These are phyloP conservation scores for Aspergillus tamarii DNA, from an alignment of 2,329 filamentous ascomycete species.

Conservation along the genomic window DNA sequence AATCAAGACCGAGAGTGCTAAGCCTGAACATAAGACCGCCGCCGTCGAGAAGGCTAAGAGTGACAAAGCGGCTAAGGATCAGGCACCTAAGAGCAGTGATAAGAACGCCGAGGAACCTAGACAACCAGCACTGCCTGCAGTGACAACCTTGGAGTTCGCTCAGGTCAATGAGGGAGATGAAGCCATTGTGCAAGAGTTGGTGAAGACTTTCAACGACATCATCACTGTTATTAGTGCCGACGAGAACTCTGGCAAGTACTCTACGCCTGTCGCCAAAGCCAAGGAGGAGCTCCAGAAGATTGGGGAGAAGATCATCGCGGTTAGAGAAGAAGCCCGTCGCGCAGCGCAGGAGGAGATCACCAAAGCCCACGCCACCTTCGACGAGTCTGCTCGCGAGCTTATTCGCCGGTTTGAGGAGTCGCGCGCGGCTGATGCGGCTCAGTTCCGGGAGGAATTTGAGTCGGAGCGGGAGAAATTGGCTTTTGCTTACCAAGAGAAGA, in stretches of 20 bases:
- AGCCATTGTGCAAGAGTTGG: conserved; percentile 86
- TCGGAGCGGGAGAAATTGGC: conserved; percentile 80
- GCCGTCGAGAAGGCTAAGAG: conserved; percentile 37
- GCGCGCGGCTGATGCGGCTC: conserved; percentile 77
- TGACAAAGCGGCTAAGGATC: conserved; percentile 30
- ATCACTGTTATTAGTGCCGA: conserved; percentile 93
- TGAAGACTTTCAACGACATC: conserved; percentile 94
- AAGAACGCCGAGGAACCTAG: conserved; percentile 38
- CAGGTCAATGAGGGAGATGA: conserved; percentile 76
- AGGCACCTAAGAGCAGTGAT: conserved; percentile 31
- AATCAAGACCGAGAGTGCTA: conserved; percentile 29
- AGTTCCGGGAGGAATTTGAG: conserved; percentile 88
- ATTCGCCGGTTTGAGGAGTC: conserved; percentile 82
- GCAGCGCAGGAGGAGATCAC: conserved; percentile 76
- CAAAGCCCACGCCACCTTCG: conserved; percentile 74
- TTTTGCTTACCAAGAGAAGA: conserved; percentile 75
- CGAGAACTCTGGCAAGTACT: conserved; percentile 75
- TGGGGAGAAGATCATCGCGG: conserved; percentile 72
- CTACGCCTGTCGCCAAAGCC: conserved; percentile 77
- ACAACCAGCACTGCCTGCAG: conserved; percentile 50
- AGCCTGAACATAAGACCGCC: conserved; percentile 32
- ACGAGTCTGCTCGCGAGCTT: conserved; percentile 84
- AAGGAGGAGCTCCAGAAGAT: conserved; percentile 81
- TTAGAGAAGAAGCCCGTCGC: conserved; percentile 71
- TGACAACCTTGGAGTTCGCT: conserved; percentile 76